A percentile compares a stretch with the other conserved stretches of the same genome.
Evolutionary conservation across 2,329 filamentous ascomycete species (phyloP).

Genomic region (Macrophomina pseudophaseolina): DNA sequence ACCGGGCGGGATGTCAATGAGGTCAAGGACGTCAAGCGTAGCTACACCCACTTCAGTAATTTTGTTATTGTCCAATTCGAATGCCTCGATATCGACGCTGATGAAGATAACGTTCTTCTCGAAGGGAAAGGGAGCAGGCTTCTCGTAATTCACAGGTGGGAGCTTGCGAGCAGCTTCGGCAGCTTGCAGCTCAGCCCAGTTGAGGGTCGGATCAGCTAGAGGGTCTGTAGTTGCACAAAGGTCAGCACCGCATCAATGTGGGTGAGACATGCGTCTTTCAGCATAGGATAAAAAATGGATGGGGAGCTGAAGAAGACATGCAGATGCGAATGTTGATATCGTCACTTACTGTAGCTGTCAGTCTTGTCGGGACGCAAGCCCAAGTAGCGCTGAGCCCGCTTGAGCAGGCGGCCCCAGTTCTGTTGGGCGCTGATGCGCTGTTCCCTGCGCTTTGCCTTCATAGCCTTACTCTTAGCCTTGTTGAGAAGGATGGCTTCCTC

Average conservation of each 20-base stretch:
- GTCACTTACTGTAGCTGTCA: conserved; percentile 27
- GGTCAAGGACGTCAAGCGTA: conserved; percentile 72
- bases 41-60: conserved; percentile 89
- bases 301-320: too few relatives aligned
- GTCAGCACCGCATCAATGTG: neutral
- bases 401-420: conserved; percentile 61
- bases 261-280: neutral
- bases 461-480: conserved; percentile 55
- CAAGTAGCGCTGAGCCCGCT: conserved; percentile 71
- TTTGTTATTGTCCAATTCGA: conserved; percentile 67
- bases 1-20: conserved; percentile 65
- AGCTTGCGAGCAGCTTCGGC: conserved; percentile 19
- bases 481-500: conserved; percentile 56
- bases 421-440: conserved; percentile 58
- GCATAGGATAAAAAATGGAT: too few relatives aligned
- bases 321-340: too few relatives aligned
- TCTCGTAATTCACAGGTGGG: conserved; percentile 51
- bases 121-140: conserved; percentile 53
- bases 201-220: conserved; percentile 16
- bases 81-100: conserved; percentile 81
- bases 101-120: conserved; percentile 71
- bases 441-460: conserved; percentile 57
- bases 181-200: conserved; percentile 21
- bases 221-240: conserved; percentile 15
- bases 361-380: conserved; percentile 62